phyloP scores from a whole-genome alignment of 192 early-diverging fungal species.

The Glomus cerebriforme region DNA sequence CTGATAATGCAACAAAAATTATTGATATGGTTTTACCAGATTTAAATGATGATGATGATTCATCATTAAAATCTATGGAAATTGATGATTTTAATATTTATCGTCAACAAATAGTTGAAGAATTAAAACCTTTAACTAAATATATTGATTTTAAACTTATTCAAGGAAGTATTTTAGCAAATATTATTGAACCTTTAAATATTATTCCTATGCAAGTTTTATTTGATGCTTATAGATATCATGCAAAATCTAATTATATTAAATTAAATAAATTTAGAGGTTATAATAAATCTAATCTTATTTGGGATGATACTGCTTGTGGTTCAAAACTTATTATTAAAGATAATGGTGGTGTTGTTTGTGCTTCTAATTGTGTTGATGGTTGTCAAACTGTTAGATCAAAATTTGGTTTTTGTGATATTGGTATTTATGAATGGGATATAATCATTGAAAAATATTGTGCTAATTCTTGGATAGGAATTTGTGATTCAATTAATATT shows the following conservation, averaged over 20 bases:
- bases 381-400: background rate
- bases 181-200: constrained; percentile 6
- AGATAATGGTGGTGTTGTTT: background rate
- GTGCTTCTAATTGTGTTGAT: background rate
- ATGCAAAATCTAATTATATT: too few species aligned
- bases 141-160: background rate
- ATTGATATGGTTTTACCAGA: background rate
- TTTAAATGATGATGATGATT: background rate
- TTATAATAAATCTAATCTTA: background rate
- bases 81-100: background rate
- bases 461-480: background rate
- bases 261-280: background rate
- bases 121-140: background rate
- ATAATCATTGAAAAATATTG: background rate
- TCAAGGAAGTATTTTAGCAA: background rate
- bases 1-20: background rate
- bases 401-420: background rate
- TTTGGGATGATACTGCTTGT: background rate
- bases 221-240: background rate
- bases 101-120: background rate
- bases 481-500: background rate
- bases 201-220: background rate
- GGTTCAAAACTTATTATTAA: background rate
- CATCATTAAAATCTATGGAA: background rate
- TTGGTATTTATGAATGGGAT: constrained; percentile 13